Conservation (phyloP, 129 eudicot species). For the Daucus carota region DH1_v3.0 NC_030385.2:34066501-34067000, state of each 20-base stretch:
- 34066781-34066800: not conserved
- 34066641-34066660: not conserved
- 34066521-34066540: not conserved
- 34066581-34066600: not conserved
- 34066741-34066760: not conserved
- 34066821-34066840: not conserved
- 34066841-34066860: not conserved
- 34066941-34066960: conserved; percentile 1
- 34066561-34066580: not conserved
- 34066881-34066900: not conserved
- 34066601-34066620: conserved; percentile 9
- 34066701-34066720: not conserved
- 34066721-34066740: not conserved
- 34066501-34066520: not conserved
- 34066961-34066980: not conserved
- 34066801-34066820: not conserved
- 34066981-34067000: not conserved
- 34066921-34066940: not conserved
- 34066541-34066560: not conserved
- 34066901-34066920: not conserved
- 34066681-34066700: not conserved
- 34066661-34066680: not conserved
- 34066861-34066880: not conserved
- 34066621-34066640: not conserved
- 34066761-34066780: not conserved